Evolutionary conservation across 495 filamentous ascomycete species (phyloP).

Genomic region (Tuber microsphaerosporum): DNA sequence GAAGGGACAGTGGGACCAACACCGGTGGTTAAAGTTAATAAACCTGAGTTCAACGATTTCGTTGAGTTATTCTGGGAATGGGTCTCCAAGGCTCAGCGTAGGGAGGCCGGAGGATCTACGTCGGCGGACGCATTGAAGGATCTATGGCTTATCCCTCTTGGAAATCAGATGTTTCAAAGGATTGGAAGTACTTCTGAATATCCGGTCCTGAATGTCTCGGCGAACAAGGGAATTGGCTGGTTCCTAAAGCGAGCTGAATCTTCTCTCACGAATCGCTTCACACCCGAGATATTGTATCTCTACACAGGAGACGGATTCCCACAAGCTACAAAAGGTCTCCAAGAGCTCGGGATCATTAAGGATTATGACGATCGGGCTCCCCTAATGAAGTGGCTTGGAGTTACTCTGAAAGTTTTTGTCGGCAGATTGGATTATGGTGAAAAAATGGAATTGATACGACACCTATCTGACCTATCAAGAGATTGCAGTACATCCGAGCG

Average conservation of each 20-base stretch:
- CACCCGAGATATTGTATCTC: not conserved
- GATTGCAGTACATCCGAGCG: not conserved
- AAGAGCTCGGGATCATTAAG: conserved; percentile 8
- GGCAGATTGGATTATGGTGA: conserved; percentile 8
- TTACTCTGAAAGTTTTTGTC: conserved; percentile 19
- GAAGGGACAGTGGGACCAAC: conserved; percentile 11
- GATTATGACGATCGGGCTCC: conserved; percentile 3
- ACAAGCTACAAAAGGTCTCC: conserved; percentile 10
- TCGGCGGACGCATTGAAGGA: conserved; percentile 6
- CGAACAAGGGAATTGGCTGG: not conserved
- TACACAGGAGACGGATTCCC: conserved; percentile 12
- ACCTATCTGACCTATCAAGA: conserved; percentile 7
- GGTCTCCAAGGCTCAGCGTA: not conserved
- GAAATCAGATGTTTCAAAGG: conserved; percentile 34
- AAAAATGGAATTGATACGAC: conserved; percentile 9
- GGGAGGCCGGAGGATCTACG: not conserved
- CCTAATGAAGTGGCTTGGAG: conserved; percentile 20
- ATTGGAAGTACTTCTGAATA: conserved; percentile 16
- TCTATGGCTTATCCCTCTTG: conserved; percentile 43
- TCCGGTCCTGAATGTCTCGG: conserved; percentile 29
- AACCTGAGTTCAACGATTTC: conserved; percentile 14
- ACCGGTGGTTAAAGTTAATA: conserved; percentile 11
- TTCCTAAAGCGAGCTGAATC: conserved; percentile 13
- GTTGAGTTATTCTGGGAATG: conserved; percentile 35
- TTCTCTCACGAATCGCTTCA: conserved; percentile 1